Conservation (phyloP, 345 rosid genomes). For the Linum usitatissimum region DNA sequence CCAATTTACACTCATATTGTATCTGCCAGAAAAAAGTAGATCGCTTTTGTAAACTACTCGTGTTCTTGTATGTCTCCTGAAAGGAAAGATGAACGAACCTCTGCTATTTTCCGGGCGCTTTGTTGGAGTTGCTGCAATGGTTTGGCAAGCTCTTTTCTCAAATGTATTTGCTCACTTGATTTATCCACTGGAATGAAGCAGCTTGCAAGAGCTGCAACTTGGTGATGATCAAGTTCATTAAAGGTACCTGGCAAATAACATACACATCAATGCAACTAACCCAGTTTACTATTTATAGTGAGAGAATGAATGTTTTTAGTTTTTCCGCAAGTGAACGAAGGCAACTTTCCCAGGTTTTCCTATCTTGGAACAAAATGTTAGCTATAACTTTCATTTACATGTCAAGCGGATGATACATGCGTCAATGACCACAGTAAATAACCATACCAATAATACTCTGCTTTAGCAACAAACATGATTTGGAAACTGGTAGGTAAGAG, state of each 20-base stretch:
- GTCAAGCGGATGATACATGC: too few species aligned
- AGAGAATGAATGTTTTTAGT: not conserved
- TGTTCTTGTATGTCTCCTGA: not conserved
- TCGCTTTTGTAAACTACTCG: not conserved
- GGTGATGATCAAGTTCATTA: conserved; percentile 92
- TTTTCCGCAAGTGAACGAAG: too few species aligned
- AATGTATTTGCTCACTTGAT: conserved; percentile 71
- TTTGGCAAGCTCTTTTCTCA: conserved; percentile 79
- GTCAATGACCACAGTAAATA: too few species aligned
- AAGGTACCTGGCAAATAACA: conserved; percentile 61
- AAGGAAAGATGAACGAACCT: conserved; percentile 33
- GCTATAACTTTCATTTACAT: too few species aligned
- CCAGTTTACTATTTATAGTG: not conserved
- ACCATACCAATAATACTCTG: too few species aligned
- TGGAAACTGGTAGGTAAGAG: not conserved
- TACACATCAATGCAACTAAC: conserved; percentile 1
- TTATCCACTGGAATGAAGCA: conserved; percentile 98
- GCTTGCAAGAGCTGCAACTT: conserved; percentile 95
- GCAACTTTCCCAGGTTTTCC: too few species aligned
- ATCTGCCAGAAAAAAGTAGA: conserved; percentile 36
- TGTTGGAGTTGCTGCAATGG: conserved; percentile 96
- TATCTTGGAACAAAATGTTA: not conserved
- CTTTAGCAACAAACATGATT: not conserved
- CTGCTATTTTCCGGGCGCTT: conserved; percentile 92
- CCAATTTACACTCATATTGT: conserved; percentile 96